Conservation (phyloP, 2,329 filamentous ascomycete genomes). For the Cercospora janseana region DNA sequence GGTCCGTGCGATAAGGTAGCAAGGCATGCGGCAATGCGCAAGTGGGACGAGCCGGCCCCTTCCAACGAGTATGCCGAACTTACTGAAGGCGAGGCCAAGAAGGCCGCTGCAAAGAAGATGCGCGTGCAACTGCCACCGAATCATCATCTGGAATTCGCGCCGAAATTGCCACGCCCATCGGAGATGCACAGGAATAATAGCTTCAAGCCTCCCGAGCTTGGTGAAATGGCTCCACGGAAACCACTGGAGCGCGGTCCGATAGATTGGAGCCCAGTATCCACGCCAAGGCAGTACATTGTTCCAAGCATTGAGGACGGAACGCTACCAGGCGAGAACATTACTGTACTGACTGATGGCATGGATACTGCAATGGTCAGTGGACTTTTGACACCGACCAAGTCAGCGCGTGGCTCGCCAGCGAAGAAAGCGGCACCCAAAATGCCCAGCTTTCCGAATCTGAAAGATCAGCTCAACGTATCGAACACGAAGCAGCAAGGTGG, state of each 20-base stretch:
- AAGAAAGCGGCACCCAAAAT: constrained; percentile 22
- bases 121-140: constrained; percentile 24
- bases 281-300: constrained; percentile 23
- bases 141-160: constrained; percentile 18
- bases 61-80: constrained; percentile 46
- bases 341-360: constrained; percentile 15
- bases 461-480: constrained; percentile 16
- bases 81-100: constrained; percentile 47
- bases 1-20: constrained; percentile 89
- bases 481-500: constrained; percentile 21
- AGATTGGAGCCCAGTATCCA: constrained; percentile 26
- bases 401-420: constrained; percentile 29
- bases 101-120: constrained; percentile 38
- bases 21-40: constrained; percentile 61
- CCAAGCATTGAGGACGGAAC: constrained; percentile 30
- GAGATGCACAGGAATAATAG: constrained; percentile 34
- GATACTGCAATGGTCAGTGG: constrained; percentile 16
- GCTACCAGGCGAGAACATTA: constrained; percentile 28
- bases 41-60: constrained; percentile 53
- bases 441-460: constrained; percentile 19
- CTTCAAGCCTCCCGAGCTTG: constrained; percentile 30
- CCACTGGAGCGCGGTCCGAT: constrained; percentile 17
- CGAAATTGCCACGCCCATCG: constrained; percentile 23
- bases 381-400: constrained; percentile 38
- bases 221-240: constrained; percentile 26